phyloP scores from a whole-genome alignment of 495 filamentous ascomycete species.

The Margaritispora aquatica region DNA sequence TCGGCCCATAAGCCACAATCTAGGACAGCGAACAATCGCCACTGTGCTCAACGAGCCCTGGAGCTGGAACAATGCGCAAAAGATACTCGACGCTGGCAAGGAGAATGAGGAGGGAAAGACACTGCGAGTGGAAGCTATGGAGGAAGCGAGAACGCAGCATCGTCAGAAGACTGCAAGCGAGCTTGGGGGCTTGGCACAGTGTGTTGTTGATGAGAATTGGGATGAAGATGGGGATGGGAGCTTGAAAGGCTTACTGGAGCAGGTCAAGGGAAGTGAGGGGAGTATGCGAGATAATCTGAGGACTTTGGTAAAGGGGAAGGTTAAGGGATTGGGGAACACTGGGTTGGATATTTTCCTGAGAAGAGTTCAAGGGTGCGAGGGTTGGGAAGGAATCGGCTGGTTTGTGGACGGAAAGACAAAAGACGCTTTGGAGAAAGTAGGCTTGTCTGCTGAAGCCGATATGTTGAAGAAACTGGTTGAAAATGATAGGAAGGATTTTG shows the following conservation, averaged over 20 bases:
- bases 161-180: background rate
- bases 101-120: slow-evolving; percentile 1
- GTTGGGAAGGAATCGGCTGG: background rate
- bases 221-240: background rate
- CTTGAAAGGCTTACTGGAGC: background rate
- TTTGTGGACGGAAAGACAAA: background rate
- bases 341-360: background rate
- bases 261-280: background rate
- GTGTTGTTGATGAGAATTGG: background rate
- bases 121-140: background rate
- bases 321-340: background rate
- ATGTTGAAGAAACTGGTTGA: background rate
- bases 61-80: background rate
- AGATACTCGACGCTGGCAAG: background rate
- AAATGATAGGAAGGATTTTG: background rate
- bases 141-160: slow-evolving; percentile 2
- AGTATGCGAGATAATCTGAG: background rate
- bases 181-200: background rate
- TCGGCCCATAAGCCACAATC: background rate
- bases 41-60: slow-evolving; percentile 1
- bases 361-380: background rate
- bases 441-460: background rate
- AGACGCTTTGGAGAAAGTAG: background rate
- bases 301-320: background rate
- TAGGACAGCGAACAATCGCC: background rate